These are phyloP conservation scores for Vaccinium vitisidaea DNA, from an alignment of 148 eudicot species.

Conservation along the genomic window DNA sequence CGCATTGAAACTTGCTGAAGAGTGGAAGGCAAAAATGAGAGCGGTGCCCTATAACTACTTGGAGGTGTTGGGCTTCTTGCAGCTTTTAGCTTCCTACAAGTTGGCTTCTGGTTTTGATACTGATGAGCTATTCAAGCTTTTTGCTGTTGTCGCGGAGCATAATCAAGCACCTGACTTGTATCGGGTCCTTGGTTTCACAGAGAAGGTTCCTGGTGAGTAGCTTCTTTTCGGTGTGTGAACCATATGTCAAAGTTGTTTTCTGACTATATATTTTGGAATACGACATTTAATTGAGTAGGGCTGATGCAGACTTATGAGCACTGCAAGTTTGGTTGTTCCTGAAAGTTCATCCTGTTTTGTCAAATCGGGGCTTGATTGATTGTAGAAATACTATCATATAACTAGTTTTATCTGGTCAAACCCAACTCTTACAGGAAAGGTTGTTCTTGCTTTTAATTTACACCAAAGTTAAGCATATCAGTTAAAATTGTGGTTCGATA, in stretches of 20 bases:
- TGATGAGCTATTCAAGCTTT: constrained; percentile 28
- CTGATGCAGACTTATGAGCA: neutral
- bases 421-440: neutral
- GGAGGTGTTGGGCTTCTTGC: constrained; percentile 42
- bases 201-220: constrained; percentile 40
- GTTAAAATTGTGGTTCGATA: neutral
- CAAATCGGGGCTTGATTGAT: neutral
- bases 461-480: neutral
- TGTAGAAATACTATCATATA: neutral
- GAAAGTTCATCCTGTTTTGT: neutral
- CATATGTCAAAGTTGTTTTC: neutral
- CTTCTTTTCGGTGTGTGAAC: neutral
- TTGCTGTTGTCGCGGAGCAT: constrained; percentile 18
- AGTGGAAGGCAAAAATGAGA: constrained; percentile 45
- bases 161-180: constrained; percentile 27
- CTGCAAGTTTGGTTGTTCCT: constrained; percentile 1
- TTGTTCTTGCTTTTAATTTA: neutral
- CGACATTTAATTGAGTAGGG: neutral
- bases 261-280: neutral
- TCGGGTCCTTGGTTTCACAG: constrained; percentile 30
- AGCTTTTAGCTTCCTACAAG: constrained; percentile 41
- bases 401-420: neutral
- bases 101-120: constrained; percentile 24
- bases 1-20: constrained; percentile 42
- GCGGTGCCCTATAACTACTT: constrained; percentile 16